Conservation (phyloP, 495 filamentous ascomycete genomes). For the Penicillium angulare region DNA sequence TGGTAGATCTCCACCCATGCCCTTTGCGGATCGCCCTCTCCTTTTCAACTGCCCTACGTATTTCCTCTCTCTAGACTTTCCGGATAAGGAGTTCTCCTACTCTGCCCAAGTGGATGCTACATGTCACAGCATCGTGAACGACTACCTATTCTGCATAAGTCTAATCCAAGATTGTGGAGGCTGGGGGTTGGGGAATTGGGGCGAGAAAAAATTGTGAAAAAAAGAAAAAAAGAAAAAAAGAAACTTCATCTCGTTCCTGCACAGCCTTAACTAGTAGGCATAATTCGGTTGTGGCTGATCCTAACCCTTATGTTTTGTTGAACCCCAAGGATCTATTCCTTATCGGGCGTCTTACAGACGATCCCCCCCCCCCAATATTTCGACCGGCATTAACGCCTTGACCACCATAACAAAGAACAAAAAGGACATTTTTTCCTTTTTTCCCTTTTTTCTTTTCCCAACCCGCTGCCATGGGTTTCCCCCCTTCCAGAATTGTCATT, state of each 20-base stretch:
- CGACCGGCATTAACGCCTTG: neutral
- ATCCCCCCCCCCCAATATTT: neutral
- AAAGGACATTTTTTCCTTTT: neutral
- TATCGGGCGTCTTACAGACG: too few species aligned
- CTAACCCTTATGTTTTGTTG: too few species aligned
- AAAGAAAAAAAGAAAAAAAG: neutral
- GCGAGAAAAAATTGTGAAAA: neutral
- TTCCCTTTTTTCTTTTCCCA: conserved; percentile 3
- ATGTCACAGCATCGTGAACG: too few species aligned
- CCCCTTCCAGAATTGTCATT: too few species aligned
- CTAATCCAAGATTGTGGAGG: neutral
- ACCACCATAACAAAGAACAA: neutral
- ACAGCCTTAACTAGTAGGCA: neutral
- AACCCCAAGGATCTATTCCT: too few species aligned
- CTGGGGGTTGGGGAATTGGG: neutral
- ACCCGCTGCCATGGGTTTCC: conserved; percentile 1
- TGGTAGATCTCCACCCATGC: too few species aligned
- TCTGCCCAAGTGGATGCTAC: too few species aligned
- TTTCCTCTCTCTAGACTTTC: too few species aligned
- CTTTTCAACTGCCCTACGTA: too few species aligned
- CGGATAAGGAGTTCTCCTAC: too few species aligned
- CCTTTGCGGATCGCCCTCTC: too few species aligned
- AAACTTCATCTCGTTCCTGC: neutral
- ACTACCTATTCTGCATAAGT: too few species aligned
- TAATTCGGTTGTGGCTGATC: conserved; percentile 20